phyloP scores from a whole-genome alignment of 768 basidiomycete genomes.

The Sporobolomyces roseus region DNA sequence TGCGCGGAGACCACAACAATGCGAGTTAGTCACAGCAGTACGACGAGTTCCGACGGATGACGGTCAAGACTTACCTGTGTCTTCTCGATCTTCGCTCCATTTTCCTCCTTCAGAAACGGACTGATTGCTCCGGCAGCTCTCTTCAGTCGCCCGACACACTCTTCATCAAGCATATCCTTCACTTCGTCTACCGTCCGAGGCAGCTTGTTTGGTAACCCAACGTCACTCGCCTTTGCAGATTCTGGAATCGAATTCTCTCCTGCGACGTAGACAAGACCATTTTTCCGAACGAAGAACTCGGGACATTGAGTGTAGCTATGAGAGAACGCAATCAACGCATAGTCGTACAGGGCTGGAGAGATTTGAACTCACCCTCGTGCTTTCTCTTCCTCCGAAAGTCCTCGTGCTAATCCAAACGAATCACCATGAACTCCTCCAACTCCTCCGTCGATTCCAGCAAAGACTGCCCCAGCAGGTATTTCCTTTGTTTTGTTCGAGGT shows the following conservation, averaged over 20 bases:
- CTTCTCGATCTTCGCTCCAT: conserved; percentile 28
- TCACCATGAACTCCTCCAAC: conserved; percentile 31
- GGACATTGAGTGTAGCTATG: conserved; percentile 32
- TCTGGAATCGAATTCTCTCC: conserved; percentile 40
- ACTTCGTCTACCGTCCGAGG: conserved; percentile 24
- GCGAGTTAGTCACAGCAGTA: too few species aligned
- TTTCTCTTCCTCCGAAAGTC: conserved; percentile 23
- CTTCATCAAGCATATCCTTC: conserved; percentile 20
- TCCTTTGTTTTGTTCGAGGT: not conserved
- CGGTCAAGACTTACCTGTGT: conserved; percentile 18
- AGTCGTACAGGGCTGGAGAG: too few species aligned
- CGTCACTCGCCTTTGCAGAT: not conserved
- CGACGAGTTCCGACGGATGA: too few species aligned
- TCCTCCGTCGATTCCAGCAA: conserved; percentile 29
- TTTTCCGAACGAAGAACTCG: conserved; percentile 26
- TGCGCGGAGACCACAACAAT: not conserved
- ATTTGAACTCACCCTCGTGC: too few species aligned
- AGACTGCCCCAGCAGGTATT: conserved; percentile 29
- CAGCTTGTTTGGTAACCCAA: conserved; percentile 17
- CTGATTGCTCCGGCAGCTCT: conserved; percentile 21
- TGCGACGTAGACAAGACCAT: conserved; percentile 30
- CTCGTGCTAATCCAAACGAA: conserved; percentile 19
- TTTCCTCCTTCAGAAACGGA: conserved; percentile 27
- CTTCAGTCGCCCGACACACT: conserved; percentile 19
- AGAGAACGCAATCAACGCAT: too few species aligned